Evolutionary conservation across 1,284 basidiomycete species (phyloP), one percentile per base, ranked within the genome.

Genomic region (Cryptococcus sp.): DNA sequence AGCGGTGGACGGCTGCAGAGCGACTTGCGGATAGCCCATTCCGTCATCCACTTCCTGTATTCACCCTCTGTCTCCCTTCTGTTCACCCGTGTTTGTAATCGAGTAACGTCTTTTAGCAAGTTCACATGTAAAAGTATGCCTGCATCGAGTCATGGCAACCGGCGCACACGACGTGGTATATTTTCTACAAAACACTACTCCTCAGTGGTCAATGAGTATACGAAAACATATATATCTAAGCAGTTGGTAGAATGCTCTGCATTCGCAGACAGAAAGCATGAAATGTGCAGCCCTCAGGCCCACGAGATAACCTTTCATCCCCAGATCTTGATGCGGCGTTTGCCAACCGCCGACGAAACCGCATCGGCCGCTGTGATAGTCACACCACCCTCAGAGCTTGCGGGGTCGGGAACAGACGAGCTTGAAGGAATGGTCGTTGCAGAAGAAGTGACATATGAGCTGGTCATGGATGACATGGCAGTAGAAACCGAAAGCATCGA

Each of bases 1-100:
- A 70, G 72, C 72, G 23, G 69, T 74, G 20, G 61, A 72, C 46
- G 58, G 65, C 1, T 72, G 72, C 44, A 63, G 73, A 29, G 61
- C 72, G 0, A 68, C 71, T 3, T 76, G 74, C 44, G 74, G 74
- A 41, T 76, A 57, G 65, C 7, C 3, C 17, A 25, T 26, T 16
- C 38, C 29, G 44, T 37, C 22, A 38, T 34, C 37, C 3, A 15
- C 50, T 17, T 38, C 16, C 39, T 50, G 40, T 41, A 54, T 11
- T 23, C 5, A 10, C 25, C 23, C 29, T 37, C 37, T 54, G 52
- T 45, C 29, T 11, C n/a, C 25, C 23, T 40, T 37, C 37, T 54
- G 52, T 45, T 45, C 29, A 7, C 13, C 29, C 13, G 29, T 34
- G 29, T 34, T 10, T 34, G 29, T 34, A 34, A 7, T 13, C 29